phyloP scores from a whole-genome alignment of 73 alveolate genomes.

The Uronychia binucleata region DNA sequence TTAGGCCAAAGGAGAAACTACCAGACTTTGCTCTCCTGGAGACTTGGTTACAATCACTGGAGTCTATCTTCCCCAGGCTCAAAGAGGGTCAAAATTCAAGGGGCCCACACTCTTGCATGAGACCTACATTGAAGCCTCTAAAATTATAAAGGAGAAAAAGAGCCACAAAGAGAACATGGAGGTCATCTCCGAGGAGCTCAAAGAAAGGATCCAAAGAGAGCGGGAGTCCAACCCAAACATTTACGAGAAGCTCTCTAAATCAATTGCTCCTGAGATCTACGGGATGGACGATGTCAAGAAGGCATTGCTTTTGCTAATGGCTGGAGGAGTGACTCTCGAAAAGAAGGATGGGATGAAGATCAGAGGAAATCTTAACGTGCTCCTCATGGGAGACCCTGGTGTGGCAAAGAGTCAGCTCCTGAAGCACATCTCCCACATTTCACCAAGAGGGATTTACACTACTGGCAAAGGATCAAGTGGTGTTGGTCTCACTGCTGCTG shows the following conservation, averaged over 20 bases:
- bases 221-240: conserved; percentile 35
- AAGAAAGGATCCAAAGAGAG: conserved; percentile 2
- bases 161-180: conserved; percentile 72
- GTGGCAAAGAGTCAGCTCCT: conserved; percentile 97
- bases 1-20: conserved; percentile 73
- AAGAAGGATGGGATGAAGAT: conserved; percentile 98
- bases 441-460: conserved; percentile 98
- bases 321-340: conserved; percentile 94
- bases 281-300: conserved; percentile 97
- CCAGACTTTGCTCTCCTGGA: conserved; percentile 94
- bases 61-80: conserved; percentile 81
- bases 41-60: conserved; percentile 90
- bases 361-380: conserved; percentile 95
- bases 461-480: conserved; percentile 99
- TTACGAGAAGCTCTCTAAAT: conserved; percentile 79
- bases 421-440: conserved; percentile 88
- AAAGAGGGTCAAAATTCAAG: conserved; percentile 74
- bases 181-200: background rate
- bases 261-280: conserved; percentile 98
- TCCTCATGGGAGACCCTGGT: conserved; percentile 99
- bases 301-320: conserved; percentile 92
- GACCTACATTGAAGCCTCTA: conserved; percentile 89
- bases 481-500: conserved; percentile 99
- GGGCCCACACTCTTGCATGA: conserved; percentile 78
- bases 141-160: conserved; percentile 85